These are phyloP conservation scores for Piloderma croceum DNA, from an alignment of 768 basidiomycete genomes.

Conservation along the genomic window DNA sequence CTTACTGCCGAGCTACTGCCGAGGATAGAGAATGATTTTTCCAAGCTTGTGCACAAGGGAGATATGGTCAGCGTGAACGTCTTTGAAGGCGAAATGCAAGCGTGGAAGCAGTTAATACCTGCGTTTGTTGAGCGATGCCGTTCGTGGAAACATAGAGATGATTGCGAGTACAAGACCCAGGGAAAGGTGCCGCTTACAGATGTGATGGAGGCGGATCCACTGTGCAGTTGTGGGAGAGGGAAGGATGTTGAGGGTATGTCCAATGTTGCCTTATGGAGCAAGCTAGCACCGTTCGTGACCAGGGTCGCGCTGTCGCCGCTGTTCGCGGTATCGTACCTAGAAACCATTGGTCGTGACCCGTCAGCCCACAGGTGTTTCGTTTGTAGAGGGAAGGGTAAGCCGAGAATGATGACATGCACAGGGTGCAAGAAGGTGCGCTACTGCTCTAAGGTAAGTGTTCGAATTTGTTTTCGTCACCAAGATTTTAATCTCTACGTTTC, in stretches of 20 bases:
- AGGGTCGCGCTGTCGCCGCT: constrained; percentile 26
- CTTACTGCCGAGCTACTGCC: constrained; percentile 13
- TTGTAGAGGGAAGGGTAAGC: too few relatives aligned
- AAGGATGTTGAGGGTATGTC: constrained; percentile 19
- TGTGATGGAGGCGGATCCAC: constrained; percentile 17
- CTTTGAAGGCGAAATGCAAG: constrained; percentile 15
- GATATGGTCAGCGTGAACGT: not conserved
- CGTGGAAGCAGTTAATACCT: constrained; percentile 28
- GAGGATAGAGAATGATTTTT: constrained; percentile 18
- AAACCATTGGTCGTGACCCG: too few relatives aligned
- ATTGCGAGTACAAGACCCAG: constrained; percentile 22
- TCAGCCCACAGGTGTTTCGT: too few relatives aligned
- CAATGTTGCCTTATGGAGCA: constrained; percentile 15
- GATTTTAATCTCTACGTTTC: too few relatives aligned
- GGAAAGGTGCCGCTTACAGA: constrained; percentile 19
- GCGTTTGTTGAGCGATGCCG: constrained; percentile 26
- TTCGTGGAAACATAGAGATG: constrained; percentile 19
- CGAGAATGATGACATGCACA: too few relatives aligned
- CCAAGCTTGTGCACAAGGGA: not conserved
- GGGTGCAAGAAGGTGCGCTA: too few relatives aligned
- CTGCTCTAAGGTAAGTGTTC: too few relatives aligned
- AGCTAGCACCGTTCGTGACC: constrained; percentile 22
- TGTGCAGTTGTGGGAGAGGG: constrained; percentile 28
- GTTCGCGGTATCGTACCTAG: constrained; percentile 26
- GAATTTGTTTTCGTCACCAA: too few relatives aligned